Base-by-base conservation (phyloP, 1,139 yeast species). In the Yamadazyma atmosphaerica region DNA sequence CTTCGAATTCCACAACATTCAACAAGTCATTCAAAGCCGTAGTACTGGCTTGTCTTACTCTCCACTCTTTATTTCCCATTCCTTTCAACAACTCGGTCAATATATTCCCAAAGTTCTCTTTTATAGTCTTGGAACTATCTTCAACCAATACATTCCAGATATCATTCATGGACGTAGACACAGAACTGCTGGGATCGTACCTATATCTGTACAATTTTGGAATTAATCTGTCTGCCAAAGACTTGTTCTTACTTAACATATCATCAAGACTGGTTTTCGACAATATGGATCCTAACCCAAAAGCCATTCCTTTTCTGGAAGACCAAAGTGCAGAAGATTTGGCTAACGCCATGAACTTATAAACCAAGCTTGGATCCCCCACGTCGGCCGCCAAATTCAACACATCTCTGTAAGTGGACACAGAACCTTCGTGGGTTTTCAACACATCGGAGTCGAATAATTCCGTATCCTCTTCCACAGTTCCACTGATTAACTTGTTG, bases 281-380 rank as follows among this genome's bases (percentile, higher is more conserved):
- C 55, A 92, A 65, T 38, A 92, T 83, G 1, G 89, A 81, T 11
- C 96, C 94, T 26, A 92, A 69, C 0, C 98, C 97, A 65, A 87
- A 90, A 0, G 98, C 98, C 55, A 90, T 82, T 37, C 98, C 98
- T 49, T 86, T 86, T 55, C 96, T 73, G 0, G 97, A 86, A 0
- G 95, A 80, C 98, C 98, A 92, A 26, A 90, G 65, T 0, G 95
- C 82, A 0, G 96, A 86, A 38, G 84, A 84, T 45, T 87, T 85
- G 0, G 98, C 96, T 40, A 92, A 65, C 0, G 96, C 82, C 96
- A 92, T 88, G 55, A 92, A 92, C 54, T 89, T 87, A 60, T 92
- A 92, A 4, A 92, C 96, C 50, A 92, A 74, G 53, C 95, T 79
- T 15, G 98, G 96, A 59, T 92, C 97, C 30, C 98, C 98, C 4